These are phyloP conservation scores for Thraustochytrium striatum DNA, from an alignment of 352 stramenopile genomes.

Conservation along the genomic window DNA sequence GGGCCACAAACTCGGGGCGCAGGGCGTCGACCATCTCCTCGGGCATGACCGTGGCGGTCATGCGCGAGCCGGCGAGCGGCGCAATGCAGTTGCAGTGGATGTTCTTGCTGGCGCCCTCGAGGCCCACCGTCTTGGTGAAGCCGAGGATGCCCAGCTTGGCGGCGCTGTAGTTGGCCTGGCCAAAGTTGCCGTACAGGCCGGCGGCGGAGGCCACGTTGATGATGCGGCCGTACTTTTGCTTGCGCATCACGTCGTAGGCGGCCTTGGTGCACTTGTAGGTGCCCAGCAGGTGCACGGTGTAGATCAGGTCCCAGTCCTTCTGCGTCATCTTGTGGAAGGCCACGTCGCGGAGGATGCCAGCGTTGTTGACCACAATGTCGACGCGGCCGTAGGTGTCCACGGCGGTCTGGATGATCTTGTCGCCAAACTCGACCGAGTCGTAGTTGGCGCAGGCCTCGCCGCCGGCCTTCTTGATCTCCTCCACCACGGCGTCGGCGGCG, in stretches of 20 bases:
- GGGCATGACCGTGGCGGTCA: conserved; percentile 72
- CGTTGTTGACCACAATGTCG: conserved; percentile 91
- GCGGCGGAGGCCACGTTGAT: conserved; percentile 73
- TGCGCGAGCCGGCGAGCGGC: conserved; percentile 71
- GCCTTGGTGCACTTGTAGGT: conserved; percentile 74
- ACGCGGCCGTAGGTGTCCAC: conserved; percentile 74
- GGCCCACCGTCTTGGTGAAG: conserved; percentile 78
- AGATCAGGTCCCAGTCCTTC: conserved; percentile 72
- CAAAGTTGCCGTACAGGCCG: conserved; percentile 79
- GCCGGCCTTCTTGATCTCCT: conserved; percentile 58
- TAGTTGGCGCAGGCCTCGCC: conserved; percentile 66
- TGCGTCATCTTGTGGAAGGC: conserved; percentile 76
- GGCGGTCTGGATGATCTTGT: conserved; percentile 72
- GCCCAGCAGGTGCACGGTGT: conserved; percentile 73
- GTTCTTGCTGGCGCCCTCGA: conserved; percentile 70
- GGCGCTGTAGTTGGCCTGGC: conserved; percentile 77
- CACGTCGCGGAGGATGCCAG: conserved; percentile 82
- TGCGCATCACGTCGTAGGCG: conserved; percentile 68
- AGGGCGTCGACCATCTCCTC: conserved; percentile 69
- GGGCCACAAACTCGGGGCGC: conserved; percentile 69
- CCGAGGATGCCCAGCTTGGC: conserved; percentile 85
- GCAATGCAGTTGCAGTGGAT: conserved; percentile 73
- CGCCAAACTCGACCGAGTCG: conserved; percentile 67
- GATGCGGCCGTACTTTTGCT: conserved; percentile 74
- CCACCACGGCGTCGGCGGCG: conserved; percentile 66